Base-by-base conservation (phyloP, 148 eudicot genomes). In the Amaranthus hypochondriacus region DNA sequence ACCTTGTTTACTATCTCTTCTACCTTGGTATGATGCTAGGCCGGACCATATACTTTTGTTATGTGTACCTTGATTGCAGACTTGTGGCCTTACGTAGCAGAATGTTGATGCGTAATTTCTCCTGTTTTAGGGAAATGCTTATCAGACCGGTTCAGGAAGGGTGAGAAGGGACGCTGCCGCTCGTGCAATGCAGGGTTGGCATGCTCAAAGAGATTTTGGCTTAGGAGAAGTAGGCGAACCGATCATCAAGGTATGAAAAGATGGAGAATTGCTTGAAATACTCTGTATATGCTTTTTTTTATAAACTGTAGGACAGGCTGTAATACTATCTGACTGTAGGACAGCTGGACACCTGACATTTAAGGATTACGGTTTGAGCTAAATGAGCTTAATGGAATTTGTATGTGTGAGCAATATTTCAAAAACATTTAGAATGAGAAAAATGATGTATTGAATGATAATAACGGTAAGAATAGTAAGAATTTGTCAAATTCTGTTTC, bases 111-210 rank as follows among this genome's bases (percentile, higher is more conserved):
- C 39, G 10, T 12, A 46, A 55, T 39, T 10, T 46, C 58, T 60
- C 54, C 46, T 5, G 75, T 13, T 75, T 44, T 68, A 91, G 98
- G 86, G 86, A 56, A 88, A 81, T 82, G 87, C 83, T 64, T 64
- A 72, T 75, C 92, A 85, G 75, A 66, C 92, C n/a, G 89, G 89
- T 61, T 84, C 98, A 28, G 97, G 93, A 49, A 85, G 96, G 87
- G 92, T 84, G 66, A 78, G 90, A 78, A 90, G 98, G 74, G 98
- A 91, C 79, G 86, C 98, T 79, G 96, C 98, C 72, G 86, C 98
- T 74, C 98, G 98, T 80, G 98, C 98, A 53, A 93, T 91, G 97
- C 97, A 93, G 84, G 96, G 98, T 52, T 90, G 98, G 98, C 98
- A 93, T 78, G 83, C 74, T 74, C 98, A 90, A 66, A 88, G 96